These are phyloP conservation scores for Trichoderma hamatum DNA, from an alignment of 2,329 filamentous ascomycete genomes.

Conservation along the genomic window DNA sequence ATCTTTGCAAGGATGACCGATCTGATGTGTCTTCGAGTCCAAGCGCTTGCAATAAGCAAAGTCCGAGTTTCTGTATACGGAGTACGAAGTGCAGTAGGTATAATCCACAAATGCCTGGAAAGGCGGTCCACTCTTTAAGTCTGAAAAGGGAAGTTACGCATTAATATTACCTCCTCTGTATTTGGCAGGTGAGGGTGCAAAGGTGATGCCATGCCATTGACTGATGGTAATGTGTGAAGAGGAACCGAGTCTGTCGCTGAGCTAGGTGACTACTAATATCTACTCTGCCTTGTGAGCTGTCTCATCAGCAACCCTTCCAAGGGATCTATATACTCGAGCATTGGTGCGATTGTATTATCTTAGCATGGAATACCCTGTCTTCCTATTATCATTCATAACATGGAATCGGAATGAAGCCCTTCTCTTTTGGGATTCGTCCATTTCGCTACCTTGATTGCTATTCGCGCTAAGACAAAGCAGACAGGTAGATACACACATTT, in stretches of 20 bases:
- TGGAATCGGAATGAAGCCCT: too few species aligned
- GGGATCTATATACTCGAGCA: not conserved
- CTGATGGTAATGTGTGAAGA: not conserved
- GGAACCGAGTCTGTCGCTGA: not conserved
- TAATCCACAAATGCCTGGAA: not conserved
- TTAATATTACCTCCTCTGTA: not conserved
- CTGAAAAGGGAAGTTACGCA: not conserved
- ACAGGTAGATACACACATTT: too few species aligned
- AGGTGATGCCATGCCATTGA: not conserved
- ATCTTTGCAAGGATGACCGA: constrained; percentile 2
- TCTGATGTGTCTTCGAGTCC: not conserved
- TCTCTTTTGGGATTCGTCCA: too few species aligned
- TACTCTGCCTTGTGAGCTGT: not conserved
- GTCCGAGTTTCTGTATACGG: not conserved
- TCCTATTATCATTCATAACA: too few species aligned
- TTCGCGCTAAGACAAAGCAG: too few species aligned
- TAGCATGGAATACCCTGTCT: too few species aligned
- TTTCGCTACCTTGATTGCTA: too few species aligned
- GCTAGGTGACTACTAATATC: not conserved
- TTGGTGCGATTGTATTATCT: too few species aligned
- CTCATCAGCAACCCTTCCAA: not conserved
- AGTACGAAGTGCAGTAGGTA: not conserved
- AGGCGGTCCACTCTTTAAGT: not conserved
- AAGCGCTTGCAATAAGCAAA: not conserved
- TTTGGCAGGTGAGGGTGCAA: not conserved